phyloP scores from a whole-genome alignment of 176 grass and related monocot genomes.

The Rhynchospora pubera region DNA sequence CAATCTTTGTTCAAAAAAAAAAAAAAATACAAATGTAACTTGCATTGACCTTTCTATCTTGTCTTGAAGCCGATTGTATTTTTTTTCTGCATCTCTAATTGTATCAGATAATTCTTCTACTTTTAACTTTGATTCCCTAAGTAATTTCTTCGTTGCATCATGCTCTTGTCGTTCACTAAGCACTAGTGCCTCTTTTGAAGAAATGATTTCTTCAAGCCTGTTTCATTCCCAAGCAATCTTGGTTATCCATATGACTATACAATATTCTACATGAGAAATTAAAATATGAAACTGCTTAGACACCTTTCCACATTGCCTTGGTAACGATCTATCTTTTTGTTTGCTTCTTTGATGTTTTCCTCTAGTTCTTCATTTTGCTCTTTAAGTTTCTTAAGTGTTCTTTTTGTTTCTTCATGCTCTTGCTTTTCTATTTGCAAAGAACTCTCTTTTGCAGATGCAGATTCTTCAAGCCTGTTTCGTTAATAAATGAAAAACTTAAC shows the following conservation, averaged over 20 bases:
- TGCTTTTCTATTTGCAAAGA: constrained; percentile 37
- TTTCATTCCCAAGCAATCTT: background rate
- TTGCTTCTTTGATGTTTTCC: constrained; percentile 12
- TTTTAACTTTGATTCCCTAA: constrained; percentile 15
- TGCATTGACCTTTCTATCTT: constrained; percentile 16
- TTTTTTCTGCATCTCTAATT: constrained; percentile 17
- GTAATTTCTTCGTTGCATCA: constrained; percentile 23
- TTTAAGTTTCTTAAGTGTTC: background rate
- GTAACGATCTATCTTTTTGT: constrained; percentile 17
- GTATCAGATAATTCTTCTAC: constrained; percentile 17
- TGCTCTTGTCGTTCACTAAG: constrained; percentile 23
- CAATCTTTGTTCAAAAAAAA: constrained; percentile 9
- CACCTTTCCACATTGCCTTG: constrained; percentile 1
- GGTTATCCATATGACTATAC: background rate
- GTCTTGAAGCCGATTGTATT: constrained; percentile 30
- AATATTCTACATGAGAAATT: background rate
- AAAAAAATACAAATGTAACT: background rate
- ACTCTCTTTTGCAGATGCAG: constrained; percentile 18
- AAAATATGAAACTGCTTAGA: constrained; percentile 4
- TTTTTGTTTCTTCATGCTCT: constrained; percentile 7
- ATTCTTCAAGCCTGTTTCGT: background rate
- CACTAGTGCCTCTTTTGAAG: constrained; percentile 20
- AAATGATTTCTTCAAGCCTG: constrained; percentile 23
- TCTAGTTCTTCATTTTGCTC: constrained; percentile 13
- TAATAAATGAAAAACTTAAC: background rate